phyloP scores from a whole-genome alignment of 225 moss, liverwort and hornwort species.

The Pseudoscleropodium purum region DNA sequence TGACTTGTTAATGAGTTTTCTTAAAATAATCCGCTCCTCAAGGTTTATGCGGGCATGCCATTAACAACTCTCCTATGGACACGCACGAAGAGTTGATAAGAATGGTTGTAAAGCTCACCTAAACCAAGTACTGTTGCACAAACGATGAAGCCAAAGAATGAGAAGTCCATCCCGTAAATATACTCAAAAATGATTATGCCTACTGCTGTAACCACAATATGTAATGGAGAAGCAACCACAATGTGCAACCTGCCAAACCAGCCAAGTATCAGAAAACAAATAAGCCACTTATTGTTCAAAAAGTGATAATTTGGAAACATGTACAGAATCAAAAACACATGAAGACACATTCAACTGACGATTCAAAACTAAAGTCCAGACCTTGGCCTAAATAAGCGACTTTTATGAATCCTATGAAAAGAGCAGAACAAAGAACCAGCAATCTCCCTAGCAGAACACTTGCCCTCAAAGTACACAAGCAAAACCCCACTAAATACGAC shows the following conservation, averaged over 20 bases:
- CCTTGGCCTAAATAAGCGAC: not conserved
- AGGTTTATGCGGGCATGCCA: not conserved
- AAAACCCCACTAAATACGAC: not conserved
- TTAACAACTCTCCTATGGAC: not conserved
- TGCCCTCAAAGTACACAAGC: not conserved
- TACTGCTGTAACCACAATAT: conserved; percentile 63
- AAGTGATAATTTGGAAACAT: not conserved
- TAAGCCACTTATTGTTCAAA: not conserved
- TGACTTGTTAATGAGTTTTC: not conserved
- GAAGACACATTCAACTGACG: not conserved
- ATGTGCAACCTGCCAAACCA: conserved; percentile 65
- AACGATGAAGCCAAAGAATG: conserved; percentile 71
- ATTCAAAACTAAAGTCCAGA: not conserved
- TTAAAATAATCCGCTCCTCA: not conserved
- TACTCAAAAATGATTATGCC: conserved; percentile 82
- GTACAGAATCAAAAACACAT: not conserved
- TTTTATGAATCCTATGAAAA: not conserved
- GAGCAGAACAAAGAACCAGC: not conserved
- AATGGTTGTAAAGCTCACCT: conserved; percentile 28
- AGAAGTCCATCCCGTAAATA: conserved; percentile 85
- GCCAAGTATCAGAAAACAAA: not conserved
- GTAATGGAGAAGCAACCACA: conserved; percentile 78
- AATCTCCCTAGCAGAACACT: not conserved
- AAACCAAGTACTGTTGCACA: conserved; percentile 79
- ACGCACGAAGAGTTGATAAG: not conserved